Base-by-base conservation (phyloP, 2,329 filamentous ascomycete species). In the Venturia oleaginea region DNA sequence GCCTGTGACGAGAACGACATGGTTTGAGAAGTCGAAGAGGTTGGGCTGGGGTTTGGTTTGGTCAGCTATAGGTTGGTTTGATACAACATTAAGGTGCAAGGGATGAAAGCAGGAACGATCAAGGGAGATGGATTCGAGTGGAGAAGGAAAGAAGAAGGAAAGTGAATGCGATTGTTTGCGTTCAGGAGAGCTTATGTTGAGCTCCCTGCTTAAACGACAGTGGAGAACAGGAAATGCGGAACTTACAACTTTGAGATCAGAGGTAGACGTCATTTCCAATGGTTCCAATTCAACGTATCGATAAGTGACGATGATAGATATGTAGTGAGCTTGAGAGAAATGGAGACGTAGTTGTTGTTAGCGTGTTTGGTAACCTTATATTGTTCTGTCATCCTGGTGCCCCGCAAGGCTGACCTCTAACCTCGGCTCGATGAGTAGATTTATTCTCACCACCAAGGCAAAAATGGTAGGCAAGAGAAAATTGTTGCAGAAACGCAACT, bases 1-100 rank as follows among this genome's bases (percentile, higher is more conserved):
- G 66, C 80, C 80, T 24, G 79, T 81, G 65, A 82, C 77, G 68
- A 82, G 78, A 67, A 78, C 79, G 67, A 81, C 73, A 66, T 76
- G 72, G 13, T 68, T 68, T 24, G 68, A 65, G 70, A 75, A 75
- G 67, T 70, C 64, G 69, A 76, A 76, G 67, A 76, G 73, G 11
- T 2, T 34, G 6, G 51, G 11, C 51, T 57, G n/a, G 27, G 19
- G 3, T 3, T 10, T n/a, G 13, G 19, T 34, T 32, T 3, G 34
- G 51, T 3, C 1, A 30, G 34, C 34, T 7, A 2, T 55, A 15
- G 3, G 27, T 8, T 8, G 37, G 4, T 30, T 8, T 6, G 8
- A 54, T 54, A 15, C 3, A 15, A 30, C n/a, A n/a, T n/a, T n/a
- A n/a, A n/a, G n/a, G 24, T 30, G 10, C 48, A 24, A 19, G n/a